phyloP scores from a whole-genome alignment of 257 asterid species.

The Paraleonurus japonicus region DNA sequence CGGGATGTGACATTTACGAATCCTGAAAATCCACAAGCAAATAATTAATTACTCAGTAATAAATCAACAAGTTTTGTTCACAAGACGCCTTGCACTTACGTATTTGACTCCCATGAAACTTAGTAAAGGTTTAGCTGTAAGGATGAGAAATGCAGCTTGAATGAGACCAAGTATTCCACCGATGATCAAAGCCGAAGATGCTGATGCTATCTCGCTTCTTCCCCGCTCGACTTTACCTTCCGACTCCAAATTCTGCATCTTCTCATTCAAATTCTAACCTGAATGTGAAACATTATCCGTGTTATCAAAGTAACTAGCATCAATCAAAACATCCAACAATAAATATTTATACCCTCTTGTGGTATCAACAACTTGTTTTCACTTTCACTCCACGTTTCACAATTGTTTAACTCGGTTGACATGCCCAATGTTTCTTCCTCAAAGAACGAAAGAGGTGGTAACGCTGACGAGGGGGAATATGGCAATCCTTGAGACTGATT shows the following conservation, averaged over 20 bases:
- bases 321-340: not conserved
- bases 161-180: conserved; percentile 68
- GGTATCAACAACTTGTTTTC: conserved; percentile 53
- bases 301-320: not conserved
- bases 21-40: conserved; percentile 31
- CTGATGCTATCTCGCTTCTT: conserved; percentile 70
- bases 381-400: too few relatives aligned
- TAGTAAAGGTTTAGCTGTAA: conserved; percentile 56
- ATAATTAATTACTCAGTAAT: not conserved
- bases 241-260: conserved; percentile 9
- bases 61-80: not conserved
- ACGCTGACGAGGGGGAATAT: conserved; percentile 73
- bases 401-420: conserved; percentile 24
- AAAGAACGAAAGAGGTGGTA: conserved; percentile 66
- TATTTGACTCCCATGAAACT: conserved; percentile 73
- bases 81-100: conserved; percentile 39
- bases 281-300: not conserved
- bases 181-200: conserved; percentile 64
- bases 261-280: not conserved
- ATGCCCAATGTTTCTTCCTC: conserved; percentile 52
- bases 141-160: conserved; percentile 54
- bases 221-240: conserved; percentile 23
- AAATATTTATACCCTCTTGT: conserved; percentile 34
- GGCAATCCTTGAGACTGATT: conserved; percentile 69
- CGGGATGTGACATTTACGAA: conserved; percentile 58